These are phyloP conservation scores for Phytophthora fragariae DNA, from an alignment of 352 stramenopile genomes.

Conservation along the genomic window DNA sequence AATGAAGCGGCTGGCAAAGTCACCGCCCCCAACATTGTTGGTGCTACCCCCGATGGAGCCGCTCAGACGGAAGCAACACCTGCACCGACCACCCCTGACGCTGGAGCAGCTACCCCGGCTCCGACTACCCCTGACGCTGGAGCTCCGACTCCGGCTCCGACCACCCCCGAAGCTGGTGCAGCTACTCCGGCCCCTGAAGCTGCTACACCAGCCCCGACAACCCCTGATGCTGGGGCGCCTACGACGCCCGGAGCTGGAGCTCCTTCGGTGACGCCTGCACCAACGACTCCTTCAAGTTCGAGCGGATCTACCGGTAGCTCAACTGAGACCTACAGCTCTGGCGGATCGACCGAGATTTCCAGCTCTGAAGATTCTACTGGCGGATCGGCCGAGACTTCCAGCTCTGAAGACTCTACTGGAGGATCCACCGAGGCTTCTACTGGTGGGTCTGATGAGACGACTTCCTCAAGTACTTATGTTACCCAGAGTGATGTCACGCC, in stretches of 20 bases:
- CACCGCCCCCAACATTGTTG: neutral
- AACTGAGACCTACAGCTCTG: neutral
- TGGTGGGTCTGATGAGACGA: neutral
- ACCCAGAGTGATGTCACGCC: neutral
- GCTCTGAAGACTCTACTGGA: neutral
- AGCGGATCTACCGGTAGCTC: neutral
- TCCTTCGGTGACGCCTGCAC: neutral
- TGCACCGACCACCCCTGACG: neutral
- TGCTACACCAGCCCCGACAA: neutral
- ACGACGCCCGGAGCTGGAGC: neutral
- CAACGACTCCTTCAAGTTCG: neutral
- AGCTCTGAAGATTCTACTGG: no score
- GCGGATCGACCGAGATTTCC: neutral
- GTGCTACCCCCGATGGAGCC: neutral
- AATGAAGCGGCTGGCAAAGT: conserved; percentile 35
- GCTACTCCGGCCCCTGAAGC: neutral
- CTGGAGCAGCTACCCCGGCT: neutral
- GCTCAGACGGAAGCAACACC: neutral
- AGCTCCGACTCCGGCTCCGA: no score
- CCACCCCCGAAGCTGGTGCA: neutral
- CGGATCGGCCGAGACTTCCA: neutral
- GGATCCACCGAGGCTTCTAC: neutral
- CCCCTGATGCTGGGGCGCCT: neutral
- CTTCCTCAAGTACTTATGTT: neutral
- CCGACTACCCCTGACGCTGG: neutral